phyloP scores from a whole-genome alignment of 2,329 filamentous ascomycete species.

The Fusarium stilboides region DNA sequence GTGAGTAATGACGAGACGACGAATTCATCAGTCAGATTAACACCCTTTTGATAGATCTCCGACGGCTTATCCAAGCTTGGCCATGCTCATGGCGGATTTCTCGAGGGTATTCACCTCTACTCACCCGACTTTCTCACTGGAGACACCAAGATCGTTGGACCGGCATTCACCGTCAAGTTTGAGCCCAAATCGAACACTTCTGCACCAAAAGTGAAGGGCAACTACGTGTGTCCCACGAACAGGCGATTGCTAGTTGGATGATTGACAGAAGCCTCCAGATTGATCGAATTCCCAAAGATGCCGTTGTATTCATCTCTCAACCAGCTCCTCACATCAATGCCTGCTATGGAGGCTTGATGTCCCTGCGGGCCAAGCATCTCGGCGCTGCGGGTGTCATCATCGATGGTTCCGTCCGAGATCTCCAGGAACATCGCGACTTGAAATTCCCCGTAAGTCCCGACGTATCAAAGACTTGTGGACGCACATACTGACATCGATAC shows the following conservation, averaged over 20 bases:
- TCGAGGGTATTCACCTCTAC: conserved; percentile 22
- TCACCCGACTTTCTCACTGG: conserved; percentile 14
- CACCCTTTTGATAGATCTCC: conserved; percentile 10
- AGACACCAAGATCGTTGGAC: conserved; percentile 23
- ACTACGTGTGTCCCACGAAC: conserved; percentile 11
- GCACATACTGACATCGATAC: too few relatives aligned
- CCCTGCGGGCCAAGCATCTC: conserved; percentile 22
- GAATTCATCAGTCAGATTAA: neutral
- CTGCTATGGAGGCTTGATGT: conserved; percentile 37
- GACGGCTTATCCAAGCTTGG: conserved; percentile 28
- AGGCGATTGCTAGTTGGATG: neutral
- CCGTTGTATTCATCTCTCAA: conserved; percentile 32
- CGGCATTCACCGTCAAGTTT: conserved; percentile 25
- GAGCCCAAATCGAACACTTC: conserved; percentile 16
- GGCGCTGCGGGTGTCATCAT: conserved; percentile 21
- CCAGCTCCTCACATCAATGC: conserved; percentile 25
- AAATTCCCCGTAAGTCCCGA: conserved; percentile 24
- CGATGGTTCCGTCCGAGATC: conserved; percentile 30
- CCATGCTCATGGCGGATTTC: conserved; percentile 24
- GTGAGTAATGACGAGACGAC: neutral
- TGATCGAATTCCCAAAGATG: conserved; percentile 21
- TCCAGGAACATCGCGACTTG: conserved; percentile 36
- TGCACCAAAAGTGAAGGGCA: conserved; percentile 22
- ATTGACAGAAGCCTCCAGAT: conserved; percentile 5
- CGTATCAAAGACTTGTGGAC: too few relatives aligned